Base-by-base conservation (phyloP, 2,329 filamentous ascomycete genomes). In the Fonsecaea pedrosoi region DNA sequence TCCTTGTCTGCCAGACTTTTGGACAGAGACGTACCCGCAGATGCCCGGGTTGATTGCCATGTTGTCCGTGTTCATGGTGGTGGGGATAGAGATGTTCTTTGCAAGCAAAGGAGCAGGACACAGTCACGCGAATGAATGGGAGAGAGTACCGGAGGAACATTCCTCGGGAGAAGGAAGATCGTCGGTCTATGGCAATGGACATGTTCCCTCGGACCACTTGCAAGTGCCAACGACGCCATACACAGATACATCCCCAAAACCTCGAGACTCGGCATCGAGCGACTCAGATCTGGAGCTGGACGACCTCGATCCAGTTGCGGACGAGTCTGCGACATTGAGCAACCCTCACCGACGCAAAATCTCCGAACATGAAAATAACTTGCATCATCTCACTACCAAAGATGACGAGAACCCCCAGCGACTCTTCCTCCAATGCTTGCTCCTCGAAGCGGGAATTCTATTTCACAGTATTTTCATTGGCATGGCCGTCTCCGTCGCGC, bases 401-500 rank as follows among this genome's bases (percentile, higher is more conserved):
- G 68, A 64, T 67, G 67, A 56, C 75, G 59, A 61, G 48, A 91
- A 74, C 82, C 90, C 78, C 66, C 86, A 89, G 73, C 85, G 89
- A 10, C 85, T 90, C 70, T 84, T 94, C 72, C 81, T 94, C 25
- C 92, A 95, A 77, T 94, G 91, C 72, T 81, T 94, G 54, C 84
- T 95, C 30, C 85, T 95, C 2, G 92, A 94, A 78, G 91, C 91
- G 0, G 92, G 92, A 21, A 94, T 95, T 68, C 84, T 95, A 15
- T 94, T 94, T 76, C 92, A 95, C 80, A 91, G 88, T 74, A 84
- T 95, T 62, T 95, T 95, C 74, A 94, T 95, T 73, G 92, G 92
- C 69, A 94, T 94, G 90, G 91, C 92, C 3, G 84, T 95, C 35
- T 92, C 90, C 0, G 92, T 95, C 0, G 89, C 92, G 0, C 92